Evolutionary conservation across 306 rosid species (phyloP).

Genomic region (Citrullus mucosospermus): DNA sequence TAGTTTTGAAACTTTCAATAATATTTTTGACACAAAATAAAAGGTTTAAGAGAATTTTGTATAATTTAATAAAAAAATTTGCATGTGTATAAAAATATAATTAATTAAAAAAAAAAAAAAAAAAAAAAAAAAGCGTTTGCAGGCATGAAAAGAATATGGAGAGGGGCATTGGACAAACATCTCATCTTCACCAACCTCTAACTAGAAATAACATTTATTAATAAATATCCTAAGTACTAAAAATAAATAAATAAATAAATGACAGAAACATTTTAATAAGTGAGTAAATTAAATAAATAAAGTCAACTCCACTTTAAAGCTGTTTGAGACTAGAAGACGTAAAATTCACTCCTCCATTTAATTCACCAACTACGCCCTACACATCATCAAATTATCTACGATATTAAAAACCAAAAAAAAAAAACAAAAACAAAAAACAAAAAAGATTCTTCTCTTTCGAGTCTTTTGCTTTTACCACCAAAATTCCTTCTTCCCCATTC

Average conservation of each 20-base stretch:
- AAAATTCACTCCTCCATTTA: not conserved
- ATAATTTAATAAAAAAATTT: too few relatives aligned
- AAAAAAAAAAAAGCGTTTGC: not conserved
- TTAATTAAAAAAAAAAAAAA: too few relatives aligned
- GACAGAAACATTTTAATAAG: not conserved
- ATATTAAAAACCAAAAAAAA: not conserved
- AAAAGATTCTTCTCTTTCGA: not conserved
- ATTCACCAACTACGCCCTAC: not conserved
- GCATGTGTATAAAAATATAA: too few relatives aligned
- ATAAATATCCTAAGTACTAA: not conserved
- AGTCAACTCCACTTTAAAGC: not conserved
- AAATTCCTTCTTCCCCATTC: not conserved
- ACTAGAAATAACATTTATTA: not conserved
- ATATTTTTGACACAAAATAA: too few relatives aligned
- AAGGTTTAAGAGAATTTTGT: too few relatives aligned
- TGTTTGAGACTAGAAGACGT: not conserved
- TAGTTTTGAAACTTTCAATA: too few relatives aligned
- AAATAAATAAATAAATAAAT: not conserved
- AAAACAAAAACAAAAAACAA: not conserved
- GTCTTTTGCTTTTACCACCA: not conserved
- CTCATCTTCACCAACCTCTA: not conserved
- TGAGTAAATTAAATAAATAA: not conserved
- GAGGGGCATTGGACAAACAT: not conserved
- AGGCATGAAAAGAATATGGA: not conserved
- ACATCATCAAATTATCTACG: not conserved